Evolutionary conservation across 2,329 filamentous ascomycete genomes (phyloP).

Genomic region (Chalaropsis thielavioides): DNA sequence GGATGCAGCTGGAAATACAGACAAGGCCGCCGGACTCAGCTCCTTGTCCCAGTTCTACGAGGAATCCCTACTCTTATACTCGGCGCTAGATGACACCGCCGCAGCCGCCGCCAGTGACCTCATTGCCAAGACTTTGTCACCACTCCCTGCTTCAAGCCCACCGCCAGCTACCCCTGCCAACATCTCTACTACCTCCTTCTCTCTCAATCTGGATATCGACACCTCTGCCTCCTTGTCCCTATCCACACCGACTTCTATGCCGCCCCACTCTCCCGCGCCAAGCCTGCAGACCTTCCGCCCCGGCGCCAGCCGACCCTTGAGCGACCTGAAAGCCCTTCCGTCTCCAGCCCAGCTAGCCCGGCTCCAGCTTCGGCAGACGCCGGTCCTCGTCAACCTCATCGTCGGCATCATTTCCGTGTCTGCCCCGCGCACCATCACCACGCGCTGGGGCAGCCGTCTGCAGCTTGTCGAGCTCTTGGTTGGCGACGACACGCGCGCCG

Average conservation of each 20-base stretch:
- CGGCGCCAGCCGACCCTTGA: slow-evolving; percentile 25
- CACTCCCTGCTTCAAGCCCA: background rate
- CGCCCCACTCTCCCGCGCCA: slow-evolving; percentile 5
- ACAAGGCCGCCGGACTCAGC: background rate
- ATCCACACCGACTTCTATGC: background rate
- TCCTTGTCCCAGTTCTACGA: slow-evolving; percentile 5
- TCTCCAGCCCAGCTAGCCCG: slow-evolving; percentile 51
- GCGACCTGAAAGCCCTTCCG: slow-evolving; percentile 56
- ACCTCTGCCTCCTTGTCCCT: background rate
- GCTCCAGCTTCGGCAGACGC: slow-evolving; percentile 32
- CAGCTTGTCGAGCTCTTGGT: slow-evolving; percentile 65
- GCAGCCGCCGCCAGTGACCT: background rate
- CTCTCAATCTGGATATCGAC: background rate
- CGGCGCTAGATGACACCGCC: background rate
- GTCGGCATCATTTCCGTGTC: slow-evolving; percentile 62
- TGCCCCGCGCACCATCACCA: slow-evolving; percentile 51
- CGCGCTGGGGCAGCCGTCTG: slow-evolving; percentile 46
- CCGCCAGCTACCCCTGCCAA: background rate
- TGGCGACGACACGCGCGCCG: slow-evolving; percentile 70
- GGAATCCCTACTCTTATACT: slow-evolving; percentile 3
- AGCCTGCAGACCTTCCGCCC: slow-evolving; percentile 9
- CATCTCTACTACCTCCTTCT: background rate
- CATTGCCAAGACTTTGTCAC: background rate
- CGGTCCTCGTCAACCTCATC: slow-evolving; percentile 62
- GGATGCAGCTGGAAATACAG: background rate